phyloP scores from a whole-genome alignment of 129 eudicot genomes.

The Flaveria ramosissima region DNA sequence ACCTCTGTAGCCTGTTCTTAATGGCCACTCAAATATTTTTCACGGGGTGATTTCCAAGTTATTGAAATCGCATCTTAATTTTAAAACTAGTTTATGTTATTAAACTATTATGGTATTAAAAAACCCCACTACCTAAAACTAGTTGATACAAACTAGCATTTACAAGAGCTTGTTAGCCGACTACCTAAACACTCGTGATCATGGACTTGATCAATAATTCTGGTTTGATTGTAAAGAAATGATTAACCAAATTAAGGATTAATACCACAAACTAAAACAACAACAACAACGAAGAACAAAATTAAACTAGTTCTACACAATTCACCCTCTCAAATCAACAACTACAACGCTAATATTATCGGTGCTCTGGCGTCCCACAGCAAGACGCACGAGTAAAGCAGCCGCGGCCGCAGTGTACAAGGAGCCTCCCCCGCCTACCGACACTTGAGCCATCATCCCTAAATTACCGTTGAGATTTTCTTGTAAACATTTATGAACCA shows the following conservation, averaged over 20 bases:
- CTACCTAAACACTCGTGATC: background rate
- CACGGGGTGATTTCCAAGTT: too few relatives aligned
- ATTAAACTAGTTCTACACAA: background rate
- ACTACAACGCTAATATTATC: conserved; percentile 59
- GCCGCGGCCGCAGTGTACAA: conserved; percentile 24
- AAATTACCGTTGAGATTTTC: conserved; percentile 21
- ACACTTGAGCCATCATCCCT: background rate
- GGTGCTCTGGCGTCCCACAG: conserved; percentile 48
- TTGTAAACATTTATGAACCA: conserved; percentile 40
- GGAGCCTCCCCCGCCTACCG: conserved; percentile 4
- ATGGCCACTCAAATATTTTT: too few relatives aligned
- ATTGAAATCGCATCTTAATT: too few relatives aligned
- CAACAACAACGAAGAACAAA: conserved; percentile 4
- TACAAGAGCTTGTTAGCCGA: too few relatives aligned
- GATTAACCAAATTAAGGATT: background rate
- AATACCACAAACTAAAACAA: background rate
- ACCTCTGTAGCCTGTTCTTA: too few relatives aligned
- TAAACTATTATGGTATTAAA: too few relatives aligned
- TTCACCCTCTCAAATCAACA: conserved; percentile 41
- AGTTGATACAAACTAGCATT: too few relatives aligned
- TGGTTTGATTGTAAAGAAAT: background rate
- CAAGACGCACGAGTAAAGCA: conserved; percentile 51
- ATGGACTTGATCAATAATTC: background rate
- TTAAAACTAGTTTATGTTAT: too few relatives aligned
- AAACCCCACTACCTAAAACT: too few relatives aligned